These are phyloP conservation scores for Candida palmyrensis DNA, from an alignment of 805 yeast genomes.

Conservation along the genomic window DNA sequence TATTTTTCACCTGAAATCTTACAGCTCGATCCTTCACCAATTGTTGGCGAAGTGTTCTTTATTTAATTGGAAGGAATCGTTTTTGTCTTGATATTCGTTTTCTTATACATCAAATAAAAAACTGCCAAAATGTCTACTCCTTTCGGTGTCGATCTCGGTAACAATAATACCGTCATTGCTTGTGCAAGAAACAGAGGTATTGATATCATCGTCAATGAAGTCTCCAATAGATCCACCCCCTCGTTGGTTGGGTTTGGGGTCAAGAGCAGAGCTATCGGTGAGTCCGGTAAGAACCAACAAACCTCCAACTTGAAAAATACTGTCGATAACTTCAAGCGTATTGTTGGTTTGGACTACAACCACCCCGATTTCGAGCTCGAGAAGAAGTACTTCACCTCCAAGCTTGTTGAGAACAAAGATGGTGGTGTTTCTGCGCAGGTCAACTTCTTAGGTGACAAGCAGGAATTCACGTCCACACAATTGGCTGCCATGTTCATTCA, in stretches of 20 bases:
- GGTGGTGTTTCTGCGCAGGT: constrained; percentile 85
- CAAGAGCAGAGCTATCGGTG: constrained; percentile 91
- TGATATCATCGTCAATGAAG: constrained; percentile 97
- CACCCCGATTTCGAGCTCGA: constrained; percentile 80
- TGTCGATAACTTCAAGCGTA: constrained; percentile 89
- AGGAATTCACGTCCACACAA: constrained; percentile 82
- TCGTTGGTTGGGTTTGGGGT: constrained; percentile 83
- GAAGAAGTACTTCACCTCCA: constrained; percentile 66
- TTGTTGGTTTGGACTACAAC: constrained; percentile 68
- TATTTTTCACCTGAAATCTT: background rate
- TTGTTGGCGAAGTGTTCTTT: too few relatives aligned
- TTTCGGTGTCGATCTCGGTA: constrained; percentile 98
- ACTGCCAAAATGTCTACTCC: constrained; percentile 74
- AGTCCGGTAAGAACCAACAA: constrained; percentile 93
- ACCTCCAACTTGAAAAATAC: constrained; percentile 96
- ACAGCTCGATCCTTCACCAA: too few relatives aligned
- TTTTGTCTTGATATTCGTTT: too few relatives aligned
- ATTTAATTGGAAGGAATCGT: too few relatives aligned
- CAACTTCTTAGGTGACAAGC: constrained; percentile 72
- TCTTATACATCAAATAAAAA: too few relatives aligned
- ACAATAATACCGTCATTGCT: constrained; percentile 87
- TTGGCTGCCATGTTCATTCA: constrained; percentile 91
- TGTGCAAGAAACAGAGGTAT: constrained; percentile 98
- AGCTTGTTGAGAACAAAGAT: constrained; percentile 61
- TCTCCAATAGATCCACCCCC: constrained; percentile 96